Conservation (phyloP, 2,329 filamentous ascomycete species). For the Cytospora schulzeri region DNA sequence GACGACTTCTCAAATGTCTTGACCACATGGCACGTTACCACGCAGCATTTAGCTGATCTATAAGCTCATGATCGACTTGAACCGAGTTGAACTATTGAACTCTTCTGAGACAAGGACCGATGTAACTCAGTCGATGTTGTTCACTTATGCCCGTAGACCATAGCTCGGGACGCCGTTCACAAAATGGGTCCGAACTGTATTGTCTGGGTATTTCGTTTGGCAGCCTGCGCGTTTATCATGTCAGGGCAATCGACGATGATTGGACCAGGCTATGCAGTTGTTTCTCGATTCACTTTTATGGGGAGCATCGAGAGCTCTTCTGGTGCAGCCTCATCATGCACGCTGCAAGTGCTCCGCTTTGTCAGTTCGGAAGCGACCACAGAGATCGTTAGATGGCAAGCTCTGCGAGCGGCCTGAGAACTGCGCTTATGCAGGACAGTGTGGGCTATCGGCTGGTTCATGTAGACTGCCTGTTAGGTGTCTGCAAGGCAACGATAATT, state of each 20-base stretch:
- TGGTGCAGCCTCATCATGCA: conserved; percentile 12
- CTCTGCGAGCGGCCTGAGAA: conserved; percentile 24
- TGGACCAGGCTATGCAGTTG: neutral
- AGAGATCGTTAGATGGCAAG: conserved; percentile 16
- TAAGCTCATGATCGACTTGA: neutral
- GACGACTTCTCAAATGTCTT: conserved; percentile 12
- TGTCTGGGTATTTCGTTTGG: neutral
- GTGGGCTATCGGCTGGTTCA: conserved; percentile 19
- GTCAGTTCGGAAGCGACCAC: conserved; percentile 1
- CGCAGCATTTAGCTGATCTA: conserved; percentile 10
- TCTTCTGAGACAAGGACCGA: neutral
- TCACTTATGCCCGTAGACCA: conserved; percentile 9
- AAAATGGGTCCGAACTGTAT: neutral
- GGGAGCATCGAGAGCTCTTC: neutral
- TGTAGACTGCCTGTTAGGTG: conserved; percentile 8
- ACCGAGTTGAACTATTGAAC: neutral
- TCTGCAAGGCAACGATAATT: conserved; percentile 13
- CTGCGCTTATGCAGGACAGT: conserved; percentile 31
- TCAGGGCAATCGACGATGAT: neutral
- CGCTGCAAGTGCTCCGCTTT: conserved; percentile 5
- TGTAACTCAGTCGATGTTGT: neutral
- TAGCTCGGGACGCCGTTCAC: neutral
- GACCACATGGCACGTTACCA: conserved; percentile 22
- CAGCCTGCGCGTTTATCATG: conserved; percentile 4
- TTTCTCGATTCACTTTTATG: neutral